Base-by-base conservation (phyloP, 441 rosid species). In the Jatropha multifida region DNA sequence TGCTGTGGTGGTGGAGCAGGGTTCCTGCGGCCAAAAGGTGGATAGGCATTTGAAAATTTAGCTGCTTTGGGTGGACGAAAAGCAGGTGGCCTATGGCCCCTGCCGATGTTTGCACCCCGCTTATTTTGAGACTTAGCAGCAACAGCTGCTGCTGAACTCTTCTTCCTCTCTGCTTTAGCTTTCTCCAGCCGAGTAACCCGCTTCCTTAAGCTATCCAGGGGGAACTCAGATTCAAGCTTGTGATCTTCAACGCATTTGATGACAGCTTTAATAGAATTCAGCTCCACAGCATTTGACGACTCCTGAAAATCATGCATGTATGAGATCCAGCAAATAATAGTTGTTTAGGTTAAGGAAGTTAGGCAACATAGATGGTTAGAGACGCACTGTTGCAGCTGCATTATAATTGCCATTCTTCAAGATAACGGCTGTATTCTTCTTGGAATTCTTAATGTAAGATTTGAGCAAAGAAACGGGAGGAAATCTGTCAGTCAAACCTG, bases 181-280 rank as follows among this genome's bases (percentile, higher is more conserved):
- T 86, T 85, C 68, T 87, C 92, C 78, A 88, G 83, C 52, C 76
- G 85, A 60, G 76, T 12, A 46, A 76, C 88, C 52, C 85, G 73
- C 81, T 82, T 89, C 72, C 73, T 84, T 69, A 89, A 79, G 74
- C 18, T 74, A 63, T 85, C 89, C 14, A 82, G 51, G 10, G 88
- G 41, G 74, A 87, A 85, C 42, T 82, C 85, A 15, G 87, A 65
- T 67, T 89, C 89, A 23, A 87, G 89, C 67, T 85, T 85, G 76
- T 84, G 89, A 80, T 89, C 90, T 83, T 87, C 92, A 26, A 87
- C 83, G 5, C 92, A 87, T 80, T 79, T 89, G 71, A 87, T 83
- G 75, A 87, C 83, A 6, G 87, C 85, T 81, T 71, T 87, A 56
- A 85, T 81, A 54, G 90, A 77, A 66, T 73, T 89, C 81, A 89